Base-by-base conservation (phyloP, 1,284 basidiomycete species). In the Puccinia polysora region DNA sequence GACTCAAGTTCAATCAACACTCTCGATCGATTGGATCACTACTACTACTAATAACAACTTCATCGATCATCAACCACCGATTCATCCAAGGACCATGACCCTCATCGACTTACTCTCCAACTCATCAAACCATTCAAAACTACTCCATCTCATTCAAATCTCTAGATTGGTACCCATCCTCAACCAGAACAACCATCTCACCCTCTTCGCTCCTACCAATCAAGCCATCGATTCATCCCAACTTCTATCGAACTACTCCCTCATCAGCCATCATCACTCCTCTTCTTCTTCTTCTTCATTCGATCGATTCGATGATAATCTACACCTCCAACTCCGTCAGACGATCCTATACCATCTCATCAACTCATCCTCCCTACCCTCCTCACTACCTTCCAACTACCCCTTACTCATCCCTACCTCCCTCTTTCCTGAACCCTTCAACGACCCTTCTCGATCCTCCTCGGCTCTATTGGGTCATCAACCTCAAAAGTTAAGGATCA, bases 121-220 rank as follows among this genome's bases (percentile, higher is more conserved):
- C 2, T 91, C 93, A 75, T 82, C 85, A 2, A 87, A 96, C 79
- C 94, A 93, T 79, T 84, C 86, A 0, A 88, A 86, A 52, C 84
- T 98, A 30, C 81, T 98, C 14, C 81, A 81, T 50, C 85, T 97
- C 7, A 83, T 98, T 7, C 93, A 97, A 80, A 85, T 87, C 12
- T 86, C 94, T 2, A 87, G 88, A 73, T 86, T 97, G 73, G 86
- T 99, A 58, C 96, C 96, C 0, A 91, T 91, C 8, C 83, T 99
- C 75, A 96, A 95, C 79, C 85, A 84, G 75, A 86, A 98, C 73
- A 86, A 89, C 65, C 86, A 84, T 45, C 85, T 85, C 77, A 96
- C 95, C 15, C 80, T 99, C 63, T 96, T 97, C 77, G 96, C 96
- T 0, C 96, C 96, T 0, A 97, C 91, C 18, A 93, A 99, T 81